Evolutionary conservation across 163 green algal species (phyloP).

Genomic region (Chloroidium sp.): DNA sequence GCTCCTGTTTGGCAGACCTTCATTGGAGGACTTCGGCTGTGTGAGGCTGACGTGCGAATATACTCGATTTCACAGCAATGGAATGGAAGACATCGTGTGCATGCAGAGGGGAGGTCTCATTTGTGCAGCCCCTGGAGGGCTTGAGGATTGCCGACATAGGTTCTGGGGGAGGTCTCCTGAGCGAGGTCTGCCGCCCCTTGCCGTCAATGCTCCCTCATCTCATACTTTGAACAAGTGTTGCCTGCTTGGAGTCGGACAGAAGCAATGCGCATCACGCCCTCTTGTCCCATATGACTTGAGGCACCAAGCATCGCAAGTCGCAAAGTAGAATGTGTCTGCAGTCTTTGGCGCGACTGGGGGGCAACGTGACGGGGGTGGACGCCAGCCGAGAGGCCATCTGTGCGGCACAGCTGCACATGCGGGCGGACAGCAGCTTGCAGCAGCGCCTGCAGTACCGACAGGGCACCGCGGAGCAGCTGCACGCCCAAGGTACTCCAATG

Average conservation of each 20-base stretch:
- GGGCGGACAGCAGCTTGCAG: conserved; percentile 40
- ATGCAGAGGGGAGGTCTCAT: too few relatives aligned
- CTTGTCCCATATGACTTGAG: background rate
- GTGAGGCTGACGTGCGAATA: background rate
- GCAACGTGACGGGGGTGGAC: conserved; percentile 73
- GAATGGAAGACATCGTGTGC: too few relatives aligned
- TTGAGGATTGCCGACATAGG: conserved; percentile 82
- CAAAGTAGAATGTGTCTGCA: background rate
- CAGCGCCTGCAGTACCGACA: conserved; percentile 34
- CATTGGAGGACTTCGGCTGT: background rate
- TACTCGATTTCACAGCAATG: background rate
- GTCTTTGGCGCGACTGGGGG: conserved; percentile 19
- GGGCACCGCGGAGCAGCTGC: conserved; percentile 29
- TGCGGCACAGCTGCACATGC: conserved; percentile 56
- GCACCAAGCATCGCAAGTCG: too few relatives aligned
- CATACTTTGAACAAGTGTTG: background rate
- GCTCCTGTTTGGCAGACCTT: background rate
- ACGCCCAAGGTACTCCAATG: background rate
- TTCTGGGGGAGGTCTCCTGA: conserved; percentile 84
- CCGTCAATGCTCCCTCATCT: too few relatives aligned
- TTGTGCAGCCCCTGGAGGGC: conserved; percentile 36
- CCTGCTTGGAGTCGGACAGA: background rate
- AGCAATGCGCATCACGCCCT: background rate
- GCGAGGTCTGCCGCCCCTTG: conserved; percentile 35
- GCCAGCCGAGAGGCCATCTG: conserved; percentile 54